phyloP scores from a whole-genome alignment of 148 eudicot species.

The Nepenthes gracilis region DNA sequence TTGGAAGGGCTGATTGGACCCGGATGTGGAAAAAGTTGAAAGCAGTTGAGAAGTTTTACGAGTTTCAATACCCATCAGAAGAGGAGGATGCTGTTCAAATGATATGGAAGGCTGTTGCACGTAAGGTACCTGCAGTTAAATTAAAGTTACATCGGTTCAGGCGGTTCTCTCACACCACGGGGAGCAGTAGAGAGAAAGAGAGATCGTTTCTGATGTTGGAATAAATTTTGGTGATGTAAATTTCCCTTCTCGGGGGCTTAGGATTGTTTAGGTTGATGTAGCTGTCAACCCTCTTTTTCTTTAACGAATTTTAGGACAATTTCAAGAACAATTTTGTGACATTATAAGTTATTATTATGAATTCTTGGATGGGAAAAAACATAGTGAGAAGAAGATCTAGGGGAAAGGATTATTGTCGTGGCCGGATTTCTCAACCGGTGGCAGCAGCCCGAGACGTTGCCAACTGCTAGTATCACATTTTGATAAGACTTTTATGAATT shows the following conservation, averaged over 20 bases:
- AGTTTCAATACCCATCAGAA: slow-evolving; percentile 65
- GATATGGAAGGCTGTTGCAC: slow-evolving; percentile 72
- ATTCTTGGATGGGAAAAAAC: too few relatives aligned
- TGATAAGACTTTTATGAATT: too few relatives aligned
- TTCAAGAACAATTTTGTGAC: too few relatives aligned
- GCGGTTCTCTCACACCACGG: slow-evolving; percentile 27
- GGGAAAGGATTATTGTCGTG: too few relatives aligned
- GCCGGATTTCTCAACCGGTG: too few relatives aligned
- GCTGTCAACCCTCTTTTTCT: too few relatives aligned
- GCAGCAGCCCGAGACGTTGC: too few relatives aligned
- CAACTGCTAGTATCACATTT: too few relatives aligned
- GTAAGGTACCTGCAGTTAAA: slow-evolving; percentile 53
- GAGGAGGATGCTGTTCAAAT: slow-evolving; percentile 80
- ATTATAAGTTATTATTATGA: too few relatives aligned
- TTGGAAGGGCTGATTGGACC: slow-evolving; percentile 80
- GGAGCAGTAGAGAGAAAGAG: slow-evolving; percentile 8
- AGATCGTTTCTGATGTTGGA: not conserved
- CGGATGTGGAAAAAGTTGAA: slow-evolving; percentile 64
- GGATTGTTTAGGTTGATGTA: not conserved
- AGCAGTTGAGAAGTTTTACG: slow-evolving; percentile 61
- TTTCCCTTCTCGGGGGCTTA: not conserved
- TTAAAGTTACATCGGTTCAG: slow-evolving; percentile 38
- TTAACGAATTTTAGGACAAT: too few relatives aligned
- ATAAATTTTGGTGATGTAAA: not conserved
- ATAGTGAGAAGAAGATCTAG: too few relatives aligned